phyloP scores from a whole-genome alignment of 805 yeast species.

The Candida sithepensis region DNA sequence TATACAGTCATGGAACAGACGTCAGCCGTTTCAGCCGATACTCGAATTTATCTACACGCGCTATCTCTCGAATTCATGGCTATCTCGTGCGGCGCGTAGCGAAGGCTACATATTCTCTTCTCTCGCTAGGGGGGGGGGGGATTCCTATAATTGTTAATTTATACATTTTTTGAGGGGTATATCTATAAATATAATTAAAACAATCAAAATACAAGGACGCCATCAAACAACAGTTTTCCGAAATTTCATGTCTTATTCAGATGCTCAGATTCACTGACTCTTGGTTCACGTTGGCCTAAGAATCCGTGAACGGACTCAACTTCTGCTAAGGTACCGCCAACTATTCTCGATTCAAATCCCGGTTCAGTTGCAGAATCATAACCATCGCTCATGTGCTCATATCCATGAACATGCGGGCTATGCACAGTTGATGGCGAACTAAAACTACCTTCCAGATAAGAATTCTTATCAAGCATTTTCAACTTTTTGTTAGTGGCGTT shows the following conservation, averaged over 20 bases:
- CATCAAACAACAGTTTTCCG: no score
- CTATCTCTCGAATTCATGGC: not conserved
- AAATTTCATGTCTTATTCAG: not conserved
- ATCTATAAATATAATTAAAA: no score
- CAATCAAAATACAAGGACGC: no score
- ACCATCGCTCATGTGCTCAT: not conserved
- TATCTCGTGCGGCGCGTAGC: constrained; percentile 1
- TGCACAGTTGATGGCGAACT: not conserved
- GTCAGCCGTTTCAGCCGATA: no score
- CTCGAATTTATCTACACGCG: no score
- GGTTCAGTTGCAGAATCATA: not conserved
- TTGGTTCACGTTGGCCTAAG: not conserved
- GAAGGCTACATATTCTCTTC: no score
- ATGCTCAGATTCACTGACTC: not conserved
- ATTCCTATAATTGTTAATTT: no score
- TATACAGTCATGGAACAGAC: no score
- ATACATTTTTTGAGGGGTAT: no score
- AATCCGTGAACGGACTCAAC: not conserved
- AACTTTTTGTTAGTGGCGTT: constrained; percentile 19
- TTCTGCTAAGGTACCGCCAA: not conserved
- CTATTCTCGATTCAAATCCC: not conserved
- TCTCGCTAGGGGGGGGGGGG: no score
- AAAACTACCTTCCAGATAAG: not conserved
- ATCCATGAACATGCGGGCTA: not conserved
- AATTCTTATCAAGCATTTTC: constrained; percentile 9